These are phyloP conservation scores for Lentinula raphanica DNA, from an alignment of 768 basidiomycete species.

Conservation along the genomic window DNA sequence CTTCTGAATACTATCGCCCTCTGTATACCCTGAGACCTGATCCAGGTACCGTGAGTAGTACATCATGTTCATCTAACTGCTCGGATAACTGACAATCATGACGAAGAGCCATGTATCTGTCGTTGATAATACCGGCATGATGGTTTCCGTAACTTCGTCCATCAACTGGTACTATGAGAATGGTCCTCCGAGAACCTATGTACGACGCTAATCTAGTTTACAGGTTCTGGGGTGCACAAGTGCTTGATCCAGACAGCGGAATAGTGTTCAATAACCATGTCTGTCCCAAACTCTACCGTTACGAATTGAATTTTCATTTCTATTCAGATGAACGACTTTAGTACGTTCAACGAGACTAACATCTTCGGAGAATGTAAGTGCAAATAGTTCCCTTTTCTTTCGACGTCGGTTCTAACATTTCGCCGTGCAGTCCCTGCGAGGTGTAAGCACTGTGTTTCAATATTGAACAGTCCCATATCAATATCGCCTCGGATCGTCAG, in stretches of 20 bases:
- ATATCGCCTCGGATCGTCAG: slow-evolving; percentile 19
- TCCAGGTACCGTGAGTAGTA: slow-evolving; percentile 54
- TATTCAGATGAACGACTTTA: slow-evolving; percentile 84
- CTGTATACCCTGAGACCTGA: slow-evolving; percentile 54
- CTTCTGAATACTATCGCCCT: slow-evolving; percentile 56
- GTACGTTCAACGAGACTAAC: slow-evolving; percentile 75
- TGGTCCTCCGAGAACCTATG: no score
- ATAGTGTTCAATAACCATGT: slow-evolving; percentile 68
- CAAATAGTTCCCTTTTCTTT: slow-evolving; percentile 48
- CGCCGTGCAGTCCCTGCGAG: background rate
- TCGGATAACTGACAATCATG: slow-evolving; percentile 2
- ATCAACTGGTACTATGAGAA: slow-evolving; percentile 67
- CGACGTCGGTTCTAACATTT: no score
- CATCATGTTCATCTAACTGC: background rate
- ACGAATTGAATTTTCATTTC: no score
- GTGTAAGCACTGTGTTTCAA: background rate
- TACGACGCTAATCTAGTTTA: background rate
- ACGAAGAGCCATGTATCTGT: slow-evolving; percentile 56
- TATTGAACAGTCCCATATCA: background rate
- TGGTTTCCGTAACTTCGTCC: slow-evolving; percentile 59
- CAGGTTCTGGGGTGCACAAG: slow-evolving; percentile 46
- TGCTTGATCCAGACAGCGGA: slow-evolving; percentile 62
- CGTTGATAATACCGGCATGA: slow-evolving; percentile 61
- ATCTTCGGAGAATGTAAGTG: slow-evolving; percentile 78
- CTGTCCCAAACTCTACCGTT: slow-evolving; percentile 8